Base-by-base conservation (phyloP, 2,329 filamentous ascomycete species). In the Celoporthe dispersa region DNA sequence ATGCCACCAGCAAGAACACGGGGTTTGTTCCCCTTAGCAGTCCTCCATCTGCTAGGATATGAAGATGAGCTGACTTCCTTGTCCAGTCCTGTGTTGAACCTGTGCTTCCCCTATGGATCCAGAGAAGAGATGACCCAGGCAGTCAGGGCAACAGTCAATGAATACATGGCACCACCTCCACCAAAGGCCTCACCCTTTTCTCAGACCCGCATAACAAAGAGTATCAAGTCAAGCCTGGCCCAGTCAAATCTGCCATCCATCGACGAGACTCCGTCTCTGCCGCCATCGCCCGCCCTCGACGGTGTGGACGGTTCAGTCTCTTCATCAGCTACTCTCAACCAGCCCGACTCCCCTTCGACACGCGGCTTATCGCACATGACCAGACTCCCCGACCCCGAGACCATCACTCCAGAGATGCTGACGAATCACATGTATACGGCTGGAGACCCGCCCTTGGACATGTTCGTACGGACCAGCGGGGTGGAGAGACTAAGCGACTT, bases 61-160 rank as follows among this genome's bases (percentile, higher is more conserved):
- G 39, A 31, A 33, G 9, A 33, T 59, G 62, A 53, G 73, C 76
- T 66, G 73, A 71, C 62, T 55, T 31, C 19, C 8, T 25, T 12
- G 2, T 53, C 3, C 66, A 89, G 87, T 68, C 83, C 85, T 35
- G 81, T 87, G 39, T 84, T 99, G 66, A 99, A 99, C 78, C 94
- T 99, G 73, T 99, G 96, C 84, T 98, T 98, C 77, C 96, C 96
- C 0, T 99, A 99, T 78, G 98, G 96, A 0, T 97, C 94, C 5
- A 88, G 96, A 73, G 94, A 97, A 77, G 96, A 99, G 79, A 98
- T 99, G 74, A 97, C 95, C 0, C 90, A 92, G 3, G 93, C 95
- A 7, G 93, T 99, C 74, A 91, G 93, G 73, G 89, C 91, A 57
- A 98, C 95, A 0, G 94, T 99, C 11, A 86, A 92, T 70, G 93